A percentile compares a stretch with the other conserved stretches of the same genome.
Evolutionary conservation across 495 filamentous ascomycete genomes (phyloP).

Genomic region (Gamarada debralockiae): DNA sequence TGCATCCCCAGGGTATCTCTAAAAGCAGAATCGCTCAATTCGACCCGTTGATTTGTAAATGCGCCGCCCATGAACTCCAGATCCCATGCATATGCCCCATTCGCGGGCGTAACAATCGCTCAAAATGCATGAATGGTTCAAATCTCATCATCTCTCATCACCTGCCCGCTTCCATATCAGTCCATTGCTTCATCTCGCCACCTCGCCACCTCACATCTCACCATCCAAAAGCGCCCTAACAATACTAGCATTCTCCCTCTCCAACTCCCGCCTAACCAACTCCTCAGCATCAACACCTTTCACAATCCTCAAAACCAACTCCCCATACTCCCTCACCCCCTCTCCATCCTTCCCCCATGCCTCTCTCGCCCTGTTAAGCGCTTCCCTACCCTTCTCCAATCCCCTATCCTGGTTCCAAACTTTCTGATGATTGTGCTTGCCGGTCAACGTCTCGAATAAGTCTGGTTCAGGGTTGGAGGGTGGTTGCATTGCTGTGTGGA

Average conservation of each 20-base stretch:
- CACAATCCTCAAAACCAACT: constrained; percentile 36
- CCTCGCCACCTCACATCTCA: constrained; percentile 1
- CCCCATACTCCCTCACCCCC: constrained; percentile 43
- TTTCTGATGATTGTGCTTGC: constrained; percentile 9
- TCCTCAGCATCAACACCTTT: constrained; percentile 3
- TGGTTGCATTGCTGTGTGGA: constrained; percentile 46
- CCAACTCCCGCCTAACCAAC: constrained; percentile 17
- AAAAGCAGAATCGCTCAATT: neutral
- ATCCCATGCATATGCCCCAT: neutral
- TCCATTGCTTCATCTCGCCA: neutral
- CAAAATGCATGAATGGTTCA: too few species aligned
- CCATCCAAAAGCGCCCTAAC: constrained; percentile 15
- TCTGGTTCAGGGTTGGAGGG: constrained; percentile 16
- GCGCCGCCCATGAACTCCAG: too few species aligned
- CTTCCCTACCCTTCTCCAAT: constrained; percentile 32
- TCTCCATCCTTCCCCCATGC: constrained; percentile 35
- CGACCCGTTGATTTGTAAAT: too few species aligned
- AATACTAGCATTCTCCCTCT: constrained; percentile 19
- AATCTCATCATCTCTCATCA: too few species aligned
- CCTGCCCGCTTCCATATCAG: too few species aligned
- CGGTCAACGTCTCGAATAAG: neutral
- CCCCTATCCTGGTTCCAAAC: constrained; percentile 38
- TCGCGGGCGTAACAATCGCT: neutral
- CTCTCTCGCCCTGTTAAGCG: constrained; percentile 31
- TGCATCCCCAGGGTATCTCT: too few species aligned